phyloP scores from a whole-genome alignment of 352 stramenopile species.

The Pythium aristosporum region DNA sequence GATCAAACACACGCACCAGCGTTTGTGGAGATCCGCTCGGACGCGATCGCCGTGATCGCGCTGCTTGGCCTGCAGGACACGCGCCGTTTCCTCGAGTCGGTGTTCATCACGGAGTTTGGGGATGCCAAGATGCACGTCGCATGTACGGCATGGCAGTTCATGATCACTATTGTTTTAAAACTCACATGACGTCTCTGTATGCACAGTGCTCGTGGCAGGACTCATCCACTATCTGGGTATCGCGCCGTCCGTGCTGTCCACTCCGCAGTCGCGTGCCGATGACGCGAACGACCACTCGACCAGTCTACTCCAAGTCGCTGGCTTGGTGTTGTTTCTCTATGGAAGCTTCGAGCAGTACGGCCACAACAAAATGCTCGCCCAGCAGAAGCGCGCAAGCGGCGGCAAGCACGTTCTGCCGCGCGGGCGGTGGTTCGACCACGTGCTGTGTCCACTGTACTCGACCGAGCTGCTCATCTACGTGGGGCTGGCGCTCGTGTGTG shows the following conservation, averaged over 20 bases:
- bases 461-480: slow-evolving; percentile 67
- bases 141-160: slow-evolving; percentile 16
- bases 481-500: slow-evolving; percentile 43
- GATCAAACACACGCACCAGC: neutral
- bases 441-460: slow-evolving; percentile 65
- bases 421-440: slow-evolving; percentile 65
- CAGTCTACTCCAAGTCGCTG: slow-evolving; percentile 21
- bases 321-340: slow-evolving; percentile 41
- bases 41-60: slow-evolving; percentile 43
- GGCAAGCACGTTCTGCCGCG: slow-evolving; percentile 53
- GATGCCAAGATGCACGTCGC: slow-evolving; percentile 58
- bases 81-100: slow-evolving; percentile 56
- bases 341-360: slow-evolving; percentile 58
- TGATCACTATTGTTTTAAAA: too few relatives aligned
- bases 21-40: slow-evolving; percentile 33
- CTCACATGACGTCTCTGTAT: slow-evolving; percentile 3
- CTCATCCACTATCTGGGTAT: slow-evolving; percentile 62
- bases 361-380: slow-evolving; percentile 56
- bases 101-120: slow-evolving; percentile 68
- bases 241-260: slow-evolving; percentile 42
- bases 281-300: slow-evolving; percentile 23
- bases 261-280: slow-evolving; percentile 3
- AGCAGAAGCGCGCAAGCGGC: slow-evolving; percentile 49
- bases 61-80: slow-evolving; percentile 56
- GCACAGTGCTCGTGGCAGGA: slow-evolving; percentile 48